These are phyloP conservation scores for Ajuga chamaepitys DNA, from an alignment of 257 asterid species.

Conservation along the genomic window DNA sequence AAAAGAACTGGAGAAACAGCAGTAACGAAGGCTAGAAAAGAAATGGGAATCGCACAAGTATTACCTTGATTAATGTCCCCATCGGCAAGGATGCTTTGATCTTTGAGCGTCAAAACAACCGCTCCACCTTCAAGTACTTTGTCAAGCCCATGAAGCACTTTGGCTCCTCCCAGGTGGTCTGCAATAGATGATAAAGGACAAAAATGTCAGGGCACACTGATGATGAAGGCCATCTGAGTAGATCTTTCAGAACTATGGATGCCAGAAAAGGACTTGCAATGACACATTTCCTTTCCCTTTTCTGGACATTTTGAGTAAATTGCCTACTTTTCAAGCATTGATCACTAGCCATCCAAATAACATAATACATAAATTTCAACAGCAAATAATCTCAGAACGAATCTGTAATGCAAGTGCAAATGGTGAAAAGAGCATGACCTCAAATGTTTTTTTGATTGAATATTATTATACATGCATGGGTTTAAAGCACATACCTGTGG, in stretches of 20 bases:
- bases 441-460: not conserved
- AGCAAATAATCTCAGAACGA: not conserved
- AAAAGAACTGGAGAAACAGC: conserved; percentile 19
- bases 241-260: not conserved
- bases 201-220: conserved; percentile 11
- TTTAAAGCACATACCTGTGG: conserved; percentile 36
- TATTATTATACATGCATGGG: not conserved
- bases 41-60: conserved; percentile 3
- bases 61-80: conserved; percentile 86
- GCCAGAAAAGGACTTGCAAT: not conserved
- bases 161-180: conserved; percentile 75
- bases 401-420: not conserved
- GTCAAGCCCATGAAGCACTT: conserved; percentile 86
- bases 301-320: not conserved
- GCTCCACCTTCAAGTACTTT: conserved; percentile 95
- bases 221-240: not conserved
- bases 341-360: conserved; percentile 9
- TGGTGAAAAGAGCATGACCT: not conserved
- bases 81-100: conserved; percentile 84
- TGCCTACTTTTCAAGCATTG: not conserved
- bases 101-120: conserved; percentile 91
- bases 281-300: not conserved
- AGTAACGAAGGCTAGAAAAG: not conserved
- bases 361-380: not conserved
- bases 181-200: conserved; percentile 16